Conservation (phyloP, 805 yeast species). For the Myxozyma neglecta region DNA sequence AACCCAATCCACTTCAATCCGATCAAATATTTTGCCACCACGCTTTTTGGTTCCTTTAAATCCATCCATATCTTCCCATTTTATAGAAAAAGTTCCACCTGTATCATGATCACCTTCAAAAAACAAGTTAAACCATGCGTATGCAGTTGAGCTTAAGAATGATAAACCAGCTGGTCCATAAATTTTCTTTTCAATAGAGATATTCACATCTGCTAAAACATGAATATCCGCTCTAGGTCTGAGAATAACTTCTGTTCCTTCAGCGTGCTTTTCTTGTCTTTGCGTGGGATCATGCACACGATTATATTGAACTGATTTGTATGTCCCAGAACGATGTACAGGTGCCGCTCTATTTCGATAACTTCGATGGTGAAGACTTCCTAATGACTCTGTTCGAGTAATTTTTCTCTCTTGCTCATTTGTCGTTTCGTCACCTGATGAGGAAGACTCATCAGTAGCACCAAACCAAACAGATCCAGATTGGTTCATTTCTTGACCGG, state of each 20-base stretch:
- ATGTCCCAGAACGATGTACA: conserved; percentile 14
- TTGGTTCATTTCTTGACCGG: neutral
- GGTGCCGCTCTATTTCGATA: neutral
- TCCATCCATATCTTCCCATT: conserved; percentile 66
- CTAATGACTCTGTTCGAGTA: neutral
- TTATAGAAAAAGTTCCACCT: conserved; percentile 31
- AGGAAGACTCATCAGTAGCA: neutral
- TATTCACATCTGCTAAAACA: conserved; percentile 31
- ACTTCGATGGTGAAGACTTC: conserved; percentile 3
- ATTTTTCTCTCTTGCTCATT: neutral
- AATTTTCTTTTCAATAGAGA: conserved; percentile 27
- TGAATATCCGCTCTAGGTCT: conserved; percentile 26
- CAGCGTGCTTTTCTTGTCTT: neutral
- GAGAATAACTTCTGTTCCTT: conserved; percentile 17
- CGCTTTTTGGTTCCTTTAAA: conserved; percentile 57
- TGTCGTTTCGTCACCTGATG: neutral
- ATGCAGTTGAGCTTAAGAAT: conserved; percentile 35
- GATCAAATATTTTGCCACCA: conserved; percentile 57
- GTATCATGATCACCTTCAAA: conserved; percentile 44
- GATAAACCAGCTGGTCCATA: conserved; percentile 30
- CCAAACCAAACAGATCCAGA: conserved; percentile 2
- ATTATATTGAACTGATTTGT: neutral
- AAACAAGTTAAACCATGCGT: conserved; percentile 48
- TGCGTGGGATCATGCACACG: neutral
- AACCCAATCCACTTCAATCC: conserved; percentile 47